A percentile compares a stretch with the other conserved stretches of the same genome.
These are phyloP conservation scores for Suhomyces tanzawaensis DNA, from an alignment of 805 yeast species.

Conservation along the genomic window DNA sequence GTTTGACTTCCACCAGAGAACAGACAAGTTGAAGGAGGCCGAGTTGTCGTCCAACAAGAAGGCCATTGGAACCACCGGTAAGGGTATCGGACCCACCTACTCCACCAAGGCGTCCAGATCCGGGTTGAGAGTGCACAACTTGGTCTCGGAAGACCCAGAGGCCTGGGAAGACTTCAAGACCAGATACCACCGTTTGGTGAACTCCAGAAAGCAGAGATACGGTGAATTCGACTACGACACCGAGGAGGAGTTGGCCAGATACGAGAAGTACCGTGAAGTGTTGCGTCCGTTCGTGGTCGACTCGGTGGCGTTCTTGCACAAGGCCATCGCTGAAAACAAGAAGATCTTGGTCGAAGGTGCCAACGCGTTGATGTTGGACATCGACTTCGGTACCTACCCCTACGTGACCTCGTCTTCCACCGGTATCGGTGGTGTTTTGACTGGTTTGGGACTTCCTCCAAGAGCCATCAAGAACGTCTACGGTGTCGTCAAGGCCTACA, in stretches of 20 bases:
- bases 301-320: conserved; percentile 79
- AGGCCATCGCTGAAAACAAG: conserved; percentile 73
- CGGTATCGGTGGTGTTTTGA: conserved; percentile 96
- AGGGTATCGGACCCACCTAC: conserved; percentile 98
- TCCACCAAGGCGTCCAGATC: conserved; percentile 96
- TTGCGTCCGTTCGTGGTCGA: conserved; percentile 92
- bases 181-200: conserved; percentile 71
- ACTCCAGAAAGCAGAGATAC: conserved; percentile 82
- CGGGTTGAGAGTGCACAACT: conserved; percentile 94
- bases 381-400: conserved; percentile 98
- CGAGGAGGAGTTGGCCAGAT: conserved; percentile 75
- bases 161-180: conserved; percentile 91
- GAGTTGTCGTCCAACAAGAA: conserved; percentile 80
- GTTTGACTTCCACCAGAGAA: conserved; percentile 96
- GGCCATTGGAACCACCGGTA: conserved; percentile 96
- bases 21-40: conserved; percentile 91
- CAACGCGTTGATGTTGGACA: conserved; percentile 94
- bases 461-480: conserved; percentile 71
- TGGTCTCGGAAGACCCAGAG: conserved; percentile 82
- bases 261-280: conserved; percentile 68
- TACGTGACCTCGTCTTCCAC: conserved; percentile 94
- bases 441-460: conserved; percentile 98
- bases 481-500: conserved; percentile 98
- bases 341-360: conserved; percentile 96
- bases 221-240: conserved; percentile 89